Evolutionary conservation across 176 grass and related monocot genomes (phyloP).

Genomic region (Oryza officinalis): DNA sequence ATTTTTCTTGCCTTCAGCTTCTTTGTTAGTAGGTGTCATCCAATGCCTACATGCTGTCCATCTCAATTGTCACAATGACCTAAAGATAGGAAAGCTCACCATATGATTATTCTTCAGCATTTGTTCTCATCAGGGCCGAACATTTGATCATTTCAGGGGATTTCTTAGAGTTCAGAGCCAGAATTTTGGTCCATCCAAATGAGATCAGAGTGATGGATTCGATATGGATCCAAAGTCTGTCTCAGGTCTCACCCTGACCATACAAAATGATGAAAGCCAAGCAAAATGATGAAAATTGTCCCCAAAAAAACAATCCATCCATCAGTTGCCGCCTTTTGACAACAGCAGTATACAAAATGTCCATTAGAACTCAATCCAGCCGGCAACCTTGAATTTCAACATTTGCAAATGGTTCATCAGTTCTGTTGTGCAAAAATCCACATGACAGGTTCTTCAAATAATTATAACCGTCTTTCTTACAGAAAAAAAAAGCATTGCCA

Average conservation of each 20-base stretch:
- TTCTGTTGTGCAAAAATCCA: constrained; percentile 12
- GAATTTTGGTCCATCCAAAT: neutral
- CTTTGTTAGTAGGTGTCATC: too few relatives aligned
- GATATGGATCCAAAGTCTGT: too few relatives aligned
- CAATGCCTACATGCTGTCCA: too few relatives aligned
- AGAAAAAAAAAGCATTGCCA: neutral
- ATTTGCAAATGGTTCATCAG: neutral
- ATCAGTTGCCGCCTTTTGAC: neutral
- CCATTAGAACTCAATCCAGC: neutral
- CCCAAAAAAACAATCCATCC: neutral
- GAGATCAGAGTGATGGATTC: neutral
- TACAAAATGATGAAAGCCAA: neutral
- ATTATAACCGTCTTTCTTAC: constrained; percentile 9
- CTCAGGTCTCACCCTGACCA: neutral
- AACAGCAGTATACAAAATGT: neutral
- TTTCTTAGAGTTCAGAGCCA: neutral
- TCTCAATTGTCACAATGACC: too few relatives aligned
- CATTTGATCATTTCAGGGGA: neutral
- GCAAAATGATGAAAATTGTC: neutral
- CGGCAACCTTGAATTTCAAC: neutral
- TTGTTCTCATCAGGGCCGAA: neutral
- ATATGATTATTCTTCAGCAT: neutral
- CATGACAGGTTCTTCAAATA: neutral
- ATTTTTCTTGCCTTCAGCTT: too few relatives aligned
- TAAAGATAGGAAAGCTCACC: neutral